phyloP scores from a whole-genome alignment of 139 green algal species.

The Coelastrella sp. region DNA sequence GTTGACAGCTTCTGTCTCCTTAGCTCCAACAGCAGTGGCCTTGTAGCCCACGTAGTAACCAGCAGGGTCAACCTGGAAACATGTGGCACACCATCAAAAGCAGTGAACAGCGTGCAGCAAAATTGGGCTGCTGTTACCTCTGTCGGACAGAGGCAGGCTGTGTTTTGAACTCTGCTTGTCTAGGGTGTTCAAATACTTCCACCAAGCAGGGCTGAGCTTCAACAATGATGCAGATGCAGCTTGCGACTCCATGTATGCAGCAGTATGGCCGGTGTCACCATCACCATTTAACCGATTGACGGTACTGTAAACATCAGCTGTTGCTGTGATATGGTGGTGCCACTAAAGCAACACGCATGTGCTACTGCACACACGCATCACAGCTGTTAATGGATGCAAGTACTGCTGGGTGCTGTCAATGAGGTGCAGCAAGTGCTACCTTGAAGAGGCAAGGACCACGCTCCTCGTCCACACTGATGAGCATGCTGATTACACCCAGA shows the following conservation, averaged over 20 bases:
- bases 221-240: no score
- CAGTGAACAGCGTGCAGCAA: neutral
- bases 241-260: no score
- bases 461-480: slow-evolving; percentile 97
- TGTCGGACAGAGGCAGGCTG: neutral
- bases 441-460: slow-evolving; percentile 96
- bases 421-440: slow-evolving; percentile 52
- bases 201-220: no score
- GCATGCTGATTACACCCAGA: slow-evolving; percentile 89
- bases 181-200: no score
- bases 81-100: neutral
- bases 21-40: slow-evolving; percentile 89
- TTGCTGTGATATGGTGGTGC: no score
- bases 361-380: no score
- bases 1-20: slow-evolving; percentile 97
- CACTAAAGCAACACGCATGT: no score
- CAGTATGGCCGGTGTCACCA: no score
- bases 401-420: no score
- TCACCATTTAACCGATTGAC: no score
- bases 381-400: no score
- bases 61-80: slow-evolving; percentile 82
- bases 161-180: neutral
- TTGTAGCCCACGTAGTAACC: slow-evolving; percentile 99
- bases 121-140: neutral
- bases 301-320: no score